phyloP scores from a whole-genome alignment of 2,329 filamentous ascomycete genomes.

The Fusarium sp. region DNA sequence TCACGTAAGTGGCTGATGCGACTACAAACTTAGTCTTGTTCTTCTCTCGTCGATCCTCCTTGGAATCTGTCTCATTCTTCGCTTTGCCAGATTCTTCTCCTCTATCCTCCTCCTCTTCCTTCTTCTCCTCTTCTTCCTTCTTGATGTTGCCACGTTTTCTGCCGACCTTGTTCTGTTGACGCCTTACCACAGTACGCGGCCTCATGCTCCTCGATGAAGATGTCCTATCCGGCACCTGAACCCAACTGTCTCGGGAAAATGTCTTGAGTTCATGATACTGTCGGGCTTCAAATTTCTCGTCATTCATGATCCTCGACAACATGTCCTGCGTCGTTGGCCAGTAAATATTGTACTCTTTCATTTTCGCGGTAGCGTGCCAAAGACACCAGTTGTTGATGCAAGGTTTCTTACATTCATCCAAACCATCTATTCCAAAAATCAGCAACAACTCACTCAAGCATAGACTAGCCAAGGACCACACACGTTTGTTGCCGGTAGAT shows the following conservation, averaged over 20 bases:
- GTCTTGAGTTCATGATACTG: background rate
- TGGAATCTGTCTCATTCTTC: background rate
- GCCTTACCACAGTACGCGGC: background rate
- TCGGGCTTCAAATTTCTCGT: background rate
- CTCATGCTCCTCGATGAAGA: conserved; percentile 7
- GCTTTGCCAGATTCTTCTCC: background rate
- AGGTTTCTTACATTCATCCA: conserved; percentile 19
- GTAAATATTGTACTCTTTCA: background rate
- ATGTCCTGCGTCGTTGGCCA: background rate
- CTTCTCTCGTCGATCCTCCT: background rate
- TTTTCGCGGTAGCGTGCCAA: background rate
- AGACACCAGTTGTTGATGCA: too few relatives aligned
- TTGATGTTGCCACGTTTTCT: background rate
- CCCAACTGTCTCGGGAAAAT: conserved; percentile 10
- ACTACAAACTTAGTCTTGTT: background rate
- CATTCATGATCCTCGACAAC: background rate
- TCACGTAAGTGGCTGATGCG: background rate
- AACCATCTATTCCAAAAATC: background rate
- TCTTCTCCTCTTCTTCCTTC: background rate
- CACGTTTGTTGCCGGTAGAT: conserved; percentile 17
- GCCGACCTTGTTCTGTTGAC: too few relatives aligned
- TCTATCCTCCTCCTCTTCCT: background rate
- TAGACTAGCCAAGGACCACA: background rate
- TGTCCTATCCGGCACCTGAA: background rate
- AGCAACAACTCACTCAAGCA: background rate